Evolutionary conservation across 352 stramenopile genomes (phyloP).

Genomic region (Phytophthora palmivora): DNA sequence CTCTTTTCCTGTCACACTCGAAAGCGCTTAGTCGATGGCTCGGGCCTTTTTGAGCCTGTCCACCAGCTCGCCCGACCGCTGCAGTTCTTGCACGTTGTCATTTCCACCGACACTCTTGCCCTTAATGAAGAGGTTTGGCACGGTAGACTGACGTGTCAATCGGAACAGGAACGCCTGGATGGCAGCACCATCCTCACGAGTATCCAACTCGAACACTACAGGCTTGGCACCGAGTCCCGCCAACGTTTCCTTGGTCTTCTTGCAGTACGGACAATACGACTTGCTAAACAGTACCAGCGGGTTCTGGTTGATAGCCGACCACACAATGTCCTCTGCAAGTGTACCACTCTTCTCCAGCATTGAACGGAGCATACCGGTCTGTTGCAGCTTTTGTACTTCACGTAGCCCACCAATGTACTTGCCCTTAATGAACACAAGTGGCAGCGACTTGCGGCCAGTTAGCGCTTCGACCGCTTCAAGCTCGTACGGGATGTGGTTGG

Average conservation of each 20-base stretch:
- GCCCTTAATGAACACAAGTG: conserved; percentile 96
- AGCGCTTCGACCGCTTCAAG: conserved; percentile 84
- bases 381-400: conserved; percentile 90
- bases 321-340: conserved; percentile 78
- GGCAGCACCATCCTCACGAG: conserved; percentile 84
- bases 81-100: conserved; percentile 92
- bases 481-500: conserved; percentile 68
- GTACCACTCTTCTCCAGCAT: conserved; percentile 85
- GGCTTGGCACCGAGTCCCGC: conserved; percentile 63
- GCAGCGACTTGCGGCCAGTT: conserved; percentile 92
- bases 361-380: conserved; percentile 81
- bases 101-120: conserved; percentile 95
- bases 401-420: conserved; percentile 95
- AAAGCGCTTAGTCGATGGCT: conserved; percentile 49
- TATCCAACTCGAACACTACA: conserved; percentile 81
- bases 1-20: conserved; percentile 7
- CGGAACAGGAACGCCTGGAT: conserved; percentile 93
- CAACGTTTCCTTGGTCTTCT: conserved; percentile 83
- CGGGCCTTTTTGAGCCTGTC: conserved; percentile 84
- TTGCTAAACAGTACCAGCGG: conserved; percentile 86
- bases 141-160: conserved; percentile 94
- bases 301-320: conserved; percentile 73
- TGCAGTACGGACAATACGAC: conserved; percentile 89
- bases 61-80: conserved; percentile 89
- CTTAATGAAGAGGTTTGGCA: conserved; percentile 99